A percentile compares a stretch with the other conserved stretches of the same genome.
Conservation (phyloP, 495 filamentous ascomycete species). For the Ramalina intermedia region DNA sequence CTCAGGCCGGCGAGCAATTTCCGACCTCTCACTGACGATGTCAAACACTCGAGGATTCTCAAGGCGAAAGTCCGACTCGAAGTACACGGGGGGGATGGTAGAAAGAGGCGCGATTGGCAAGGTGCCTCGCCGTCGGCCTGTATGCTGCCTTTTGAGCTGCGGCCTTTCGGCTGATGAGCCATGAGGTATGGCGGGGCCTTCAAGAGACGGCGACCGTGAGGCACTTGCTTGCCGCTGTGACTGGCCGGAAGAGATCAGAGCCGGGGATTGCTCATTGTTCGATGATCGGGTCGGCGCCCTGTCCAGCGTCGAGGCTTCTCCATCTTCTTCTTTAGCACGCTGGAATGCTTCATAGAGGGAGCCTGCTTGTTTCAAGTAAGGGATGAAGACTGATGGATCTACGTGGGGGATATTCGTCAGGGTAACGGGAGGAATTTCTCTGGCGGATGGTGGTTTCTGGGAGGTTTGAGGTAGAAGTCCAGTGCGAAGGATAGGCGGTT, state of each 20-base stretch:
- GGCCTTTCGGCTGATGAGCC: slow-evolving; percentile 35
- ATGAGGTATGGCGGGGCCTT: not conserved
- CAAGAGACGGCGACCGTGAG: slow-evolving; percentile 1
- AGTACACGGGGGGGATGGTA: slow-evolving; percentile 85
- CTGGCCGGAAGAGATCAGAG: not conserved
- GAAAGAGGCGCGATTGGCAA: slow-evolving; percentile 72
- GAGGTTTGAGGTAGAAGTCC: slow-evolving; percentile 63
- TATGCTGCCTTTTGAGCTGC: slow-evolving; percentile 33
- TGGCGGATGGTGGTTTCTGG: slow-evolving; percentile 72
- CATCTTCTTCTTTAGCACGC: slow-evolving; percentile 55
- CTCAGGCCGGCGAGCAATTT: slow-evolving; percentile 60
- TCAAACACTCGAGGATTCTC: slow-evolving; percentile 87
- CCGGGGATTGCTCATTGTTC: slow-evolving; percentile 1
- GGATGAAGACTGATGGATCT: slow-evolving; percentile 61
- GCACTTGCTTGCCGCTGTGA: slow-evolving; percentile 7
- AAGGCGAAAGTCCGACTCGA: slow-evolving; percentile 86
- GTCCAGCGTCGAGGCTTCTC: slow-evolving; percentile 31
- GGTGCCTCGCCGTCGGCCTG: slow-evolving; percentile 35
- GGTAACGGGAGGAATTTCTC: slow-evolving; percentile 88
- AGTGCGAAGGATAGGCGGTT: slow-evolving; percentile 79
- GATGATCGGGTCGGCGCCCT: slow-evolving; percentile 5
- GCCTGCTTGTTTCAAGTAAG: slow-evolving; percentile 73
- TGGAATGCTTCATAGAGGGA: slow-evolving; percentile 70
- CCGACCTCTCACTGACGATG: slow-evolving; percentile 88
- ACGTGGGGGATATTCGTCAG: slow-evolving; percentile 80